Evolutionary conservation across 495 filamentous ascomycete species (phyloP).

Genomic region (Lasiosphaeria ovina): DNA sequence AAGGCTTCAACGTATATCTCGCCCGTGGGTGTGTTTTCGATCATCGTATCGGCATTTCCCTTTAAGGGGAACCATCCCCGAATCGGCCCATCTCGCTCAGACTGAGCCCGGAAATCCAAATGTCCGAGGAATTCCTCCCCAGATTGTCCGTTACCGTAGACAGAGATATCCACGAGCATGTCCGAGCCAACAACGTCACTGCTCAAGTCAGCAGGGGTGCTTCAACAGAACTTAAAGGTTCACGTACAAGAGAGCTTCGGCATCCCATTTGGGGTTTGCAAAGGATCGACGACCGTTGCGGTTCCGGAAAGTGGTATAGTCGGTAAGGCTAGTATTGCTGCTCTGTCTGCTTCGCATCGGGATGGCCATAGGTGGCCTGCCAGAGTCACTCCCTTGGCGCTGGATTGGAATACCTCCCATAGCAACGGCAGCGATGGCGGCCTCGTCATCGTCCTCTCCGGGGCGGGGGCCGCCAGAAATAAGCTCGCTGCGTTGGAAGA

Average conservation of each 20-base stretch:
- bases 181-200: slow-evolving; percentile 95
- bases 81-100: slow-evolving; percentile 63
- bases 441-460: slow-evolving; percentile 49
- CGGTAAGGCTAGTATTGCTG: slow-evolving; percentile 80
- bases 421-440: slow-evolving; percentile 37
- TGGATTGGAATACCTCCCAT: slow-evolving; percentile 61
- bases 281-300: slow-evolving; percentile 56
- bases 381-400: slow-evolving; percentile 69
- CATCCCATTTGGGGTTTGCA: slow-evolving; percentile 92
- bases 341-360: slow-evolving; percentile 94
- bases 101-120: slow-evolving; percentile 69
- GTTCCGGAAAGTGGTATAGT: slow-evolving; percentile 66
- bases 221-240: background rate
- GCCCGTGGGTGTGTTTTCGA: slow-evolving; percentile 67
- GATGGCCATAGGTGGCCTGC: slow-evolving; percentile 77
- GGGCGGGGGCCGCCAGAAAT: slow-evolving; percentile 79
- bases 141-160: slow-evolving; percentile 78
- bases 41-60: slow-evolving; percentile 54
- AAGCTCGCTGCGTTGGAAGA: slow-evolving; percentile 94
- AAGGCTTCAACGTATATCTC: slow-evolving; percentile 83
- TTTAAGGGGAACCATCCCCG: slow-evolving; percentile 86
- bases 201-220: slow-evolving; percentile 32
- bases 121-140: slow-evolving; percentile 92
- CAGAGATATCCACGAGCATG: slow-evolving; percentile 86
- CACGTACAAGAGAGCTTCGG: slow-evolving; percentile 90